A percentile compares a stretch with the other conserved stretches of the same genome.
Conservation (phyloP, 2,329 filamentous ascomycete genomes). For the Lojkania enalia region DNA sequence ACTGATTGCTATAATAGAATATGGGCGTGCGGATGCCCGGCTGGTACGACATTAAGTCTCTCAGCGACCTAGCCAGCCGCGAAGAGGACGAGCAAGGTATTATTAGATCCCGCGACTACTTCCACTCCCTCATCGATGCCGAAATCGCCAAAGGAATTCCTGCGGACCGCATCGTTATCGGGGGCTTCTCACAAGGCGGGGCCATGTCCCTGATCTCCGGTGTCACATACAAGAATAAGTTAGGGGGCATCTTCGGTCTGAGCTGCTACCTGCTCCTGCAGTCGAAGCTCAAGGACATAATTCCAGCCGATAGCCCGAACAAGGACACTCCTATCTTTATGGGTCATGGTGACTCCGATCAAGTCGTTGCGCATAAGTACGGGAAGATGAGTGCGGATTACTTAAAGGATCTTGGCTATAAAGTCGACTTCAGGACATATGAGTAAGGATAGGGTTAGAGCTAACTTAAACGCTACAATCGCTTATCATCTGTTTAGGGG, state of each 20-base stretch:
- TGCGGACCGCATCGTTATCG: slow-evolving; percentile 80
- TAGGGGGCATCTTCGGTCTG: slow-evolving; percentile 86
- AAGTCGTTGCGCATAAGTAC: slow-evolving; percentile 69
- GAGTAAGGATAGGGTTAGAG: slow-evolving; percentile 56
- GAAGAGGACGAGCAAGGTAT: slow-evolving; percentile 74
- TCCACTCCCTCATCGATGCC: slow-evolving; percentile 76
- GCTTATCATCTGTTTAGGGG: slow-evolving; percentile 51
- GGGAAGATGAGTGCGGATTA: slow-evolving; percentile 68
- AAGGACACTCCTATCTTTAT: slow-evolving; percentile 83
- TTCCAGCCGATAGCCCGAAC: slow-evolving; percentile 57
- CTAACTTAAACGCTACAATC: not conserved
- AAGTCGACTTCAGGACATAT: slow-evolving; percentile 77
- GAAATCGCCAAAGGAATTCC: slow-evolving; percentile 83
- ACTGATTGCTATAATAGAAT: slow-evolving; percentile 57
- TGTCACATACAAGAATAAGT: slow-evolving; percentile 70
- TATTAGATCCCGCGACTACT: slow-evolving; percentile 70
- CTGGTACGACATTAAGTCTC: slow-evolving; percentile 74
- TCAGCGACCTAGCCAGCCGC: slow-evolving; percentile 50
- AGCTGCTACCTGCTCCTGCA: slow-evolving; percentile 79
- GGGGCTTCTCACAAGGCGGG: slow-evolving; percentile 84
- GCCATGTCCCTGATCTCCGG: slow-evolving; percentile 84
- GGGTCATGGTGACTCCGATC: slow-evolving; percentile 81
- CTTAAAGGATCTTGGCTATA: slow-evolving; percentile 70
- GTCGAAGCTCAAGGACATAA: slow-evolving; percentile 60
- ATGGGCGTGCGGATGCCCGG: slow-evolving; percentile 79